Evolutionary conservation across 306 rosid genomes (phyloP), one percentile per base, ranked within the genome.

Genomic region (Ziziphus jujuba): DNA sequence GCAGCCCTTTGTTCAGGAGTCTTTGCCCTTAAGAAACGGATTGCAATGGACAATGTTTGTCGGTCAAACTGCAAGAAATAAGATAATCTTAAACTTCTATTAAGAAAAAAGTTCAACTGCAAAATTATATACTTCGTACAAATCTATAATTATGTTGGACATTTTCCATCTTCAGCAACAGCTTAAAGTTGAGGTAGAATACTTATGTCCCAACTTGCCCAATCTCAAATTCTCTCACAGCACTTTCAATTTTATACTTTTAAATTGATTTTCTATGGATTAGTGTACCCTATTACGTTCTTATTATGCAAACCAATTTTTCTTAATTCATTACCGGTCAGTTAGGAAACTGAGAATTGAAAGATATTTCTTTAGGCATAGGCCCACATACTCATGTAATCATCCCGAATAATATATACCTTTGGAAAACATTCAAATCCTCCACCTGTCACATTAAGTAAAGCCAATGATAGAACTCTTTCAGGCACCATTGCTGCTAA

Each of bases 1-100:
- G 86, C 96, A 35, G 99, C 97, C 69, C 99, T 84, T 73, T 88
- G 87, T 70, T 88, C 97, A 47, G 99, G 96, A 79, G 97, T 88
- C 80, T 90, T 93, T 49, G 99, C 97, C 81, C 63, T 85, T 56
- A 90, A 72, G 83, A 95, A 95, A 60, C 97, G 88, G 72, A 80
- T 66, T 74, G 96, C 99, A 72, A 93, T 81, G 0, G 90, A 84
- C 31, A 93, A 24, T 14, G 88, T 83, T 77, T 72, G 75, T 69
- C 80, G 71, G 65, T 88, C 90, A 52, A 93, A 61, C 99, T 93
- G 88, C 72, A 75, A 62, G 71, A 75, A 56, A 57, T 15, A 20
- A 31, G 56, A 63, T 10, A 45, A 6, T 10, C 59, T 52, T 71
- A 24, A 61, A 10, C 28, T 43, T n/a, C 45, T 2, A 31, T 9